Base-by-base conservation (phyloP, 2,329 filamentous ascomycete species). In the Talaromyces sp. region DNA sequence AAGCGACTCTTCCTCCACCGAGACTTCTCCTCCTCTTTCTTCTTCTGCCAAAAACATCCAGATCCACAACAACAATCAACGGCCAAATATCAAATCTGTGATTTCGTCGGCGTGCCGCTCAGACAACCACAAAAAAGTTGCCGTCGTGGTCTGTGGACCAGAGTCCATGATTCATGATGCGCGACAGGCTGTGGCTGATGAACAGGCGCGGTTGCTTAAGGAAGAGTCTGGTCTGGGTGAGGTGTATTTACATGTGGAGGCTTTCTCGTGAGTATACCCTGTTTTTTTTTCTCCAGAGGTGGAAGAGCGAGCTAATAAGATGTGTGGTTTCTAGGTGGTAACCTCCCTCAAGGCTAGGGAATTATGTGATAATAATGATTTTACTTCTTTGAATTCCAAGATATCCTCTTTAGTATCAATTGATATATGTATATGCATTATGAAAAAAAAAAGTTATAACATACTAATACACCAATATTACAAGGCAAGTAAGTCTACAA, bases 161-260 rank as follows among this genome's bases (percentile, higher is more conserved):
- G 57, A 68, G 27, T 78, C 75, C 4, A 81, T 82, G 80, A 72
- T 81, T 57, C 70, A 79, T 57, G 81, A 83, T 71, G 76, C 81
- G 8, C 71, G 78, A 1, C 78, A 81, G 68, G 79, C 79, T 7
- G 79, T 80, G 23, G 79, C 80, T 1, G 59, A 59, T n/a, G 75
- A 75, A 47, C 80, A 83, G 59, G 56, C 75, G 59, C 63, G 64
- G 7, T 73, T 78, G 12, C 30, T 79, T 7, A 73, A 66, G 18
- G 72, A 68, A 68, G 66, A 55, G 23, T 23, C 23, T 61, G 62
- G 8, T 3, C 5, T 12, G 4, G 69, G 69, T 36, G 75, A 77
- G 34, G 71, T 82, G 2, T 81, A 79, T 69, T 64, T 83, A 61
- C 80, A 82, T 69, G 74, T 75, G 27, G 81, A 83, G 68, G 73